These are phyloP conservation scores for Biscogniauxia sp. DNA, from an alignment of 2,329 filamentous ascomycete species.

Conservation along the genomic window DNA sequence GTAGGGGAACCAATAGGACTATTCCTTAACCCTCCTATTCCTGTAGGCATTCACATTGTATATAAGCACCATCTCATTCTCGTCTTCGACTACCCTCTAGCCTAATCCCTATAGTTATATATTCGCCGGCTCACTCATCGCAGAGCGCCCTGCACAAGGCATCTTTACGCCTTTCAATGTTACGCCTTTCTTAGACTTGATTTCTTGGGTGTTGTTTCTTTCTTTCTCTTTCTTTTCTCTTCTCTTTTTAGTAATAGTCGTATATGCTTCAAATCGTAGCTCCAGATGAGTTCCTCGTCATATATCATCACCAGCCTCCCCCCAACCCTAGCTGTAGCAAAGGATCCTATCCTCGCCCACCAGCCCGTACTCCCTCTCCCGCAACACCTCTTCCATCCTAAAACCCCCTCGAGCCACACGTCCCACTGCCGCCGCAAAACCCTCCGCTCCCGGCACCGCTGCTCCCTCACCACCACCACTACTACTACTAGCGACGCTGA, in stretches of 20 bases:
- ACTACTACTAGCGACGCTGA: conserved; percentile 1
- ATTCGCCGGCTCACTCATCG: conserved; percentile 1
- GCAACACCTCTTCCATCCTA: conserved; percentile 2
- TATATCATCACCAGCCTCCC: conserved; percentile 2
- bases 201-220: background rate
- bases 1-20: background rate
- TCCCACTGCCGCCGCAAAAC: conserved; percentile 10
- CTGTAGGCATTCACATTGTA: background rate
- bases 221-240: background rate
- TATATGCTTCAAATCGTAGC: background rate
- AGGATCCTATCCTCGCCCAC: background rate
- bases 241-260: background rate
- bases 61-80: background rate
- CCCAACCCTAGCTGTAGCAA: conserved; percentile 6
- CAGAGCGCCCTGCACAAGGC: background rate
- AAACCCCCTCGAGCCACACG: conserved; percentile 3
- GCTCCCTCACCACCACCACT: conserved; percentile 4
- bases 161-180: background rate
- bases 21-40: background rate
- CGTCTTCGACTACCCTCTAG: background rate
- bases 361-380: background rate
- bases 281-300: conserved; percentile 7
- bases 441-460: conserved; percentile 2
- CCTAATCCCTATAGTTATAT: background rate
- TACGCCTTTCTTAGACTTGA: conserved; percentile 3